Percentiles rank a stretch among this genome's conserved stretches.
Evolutionary conservation across 768 basidiomycete genomes (phyloP).

Genomic region (Hortiboletus campestris): DNA sequence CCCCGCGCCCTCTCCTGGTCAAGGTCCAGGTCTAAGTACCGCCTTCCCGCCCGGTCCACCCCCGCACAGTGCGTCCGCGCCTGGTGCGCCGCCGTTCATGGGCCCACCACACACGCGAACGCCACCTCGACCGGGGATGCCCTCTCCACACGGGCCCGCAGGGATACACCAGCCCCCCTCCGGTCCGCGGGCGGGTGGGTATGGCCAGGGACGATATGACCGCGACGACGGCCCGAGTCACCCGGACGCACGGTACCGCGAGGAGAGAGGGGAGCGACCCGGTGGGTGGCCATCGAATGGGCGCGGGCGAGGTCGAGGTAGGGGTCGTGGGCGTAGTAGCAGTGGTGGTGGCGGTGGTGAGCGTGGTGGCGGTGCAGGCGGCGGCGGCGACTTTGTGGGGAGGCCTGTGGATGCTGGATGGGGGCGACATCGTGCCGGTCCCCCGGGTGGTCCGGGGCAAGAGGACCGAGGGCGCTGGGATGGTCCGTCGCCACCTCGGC

Average conservation of each 20-base stretch:
- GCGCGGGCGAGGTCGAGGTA: conserved; percentile 33
- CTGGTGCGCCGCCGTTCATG: conserved; percentile 16
- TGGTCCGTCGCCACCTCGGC: conserved; percentile 26
- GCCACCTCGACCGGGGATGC: conserved; percentile 25
- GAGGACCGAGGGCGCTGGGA: conserved; percentile 30
- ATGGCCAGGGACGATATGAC: conserved; percentile 28
- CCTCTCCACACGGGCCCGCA: conserved; percentile 13
- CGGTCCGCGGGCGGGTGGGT: conserved; percentile 28
- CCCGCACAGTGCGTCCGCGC: not conserved
- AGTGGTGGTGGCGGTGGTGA: not conserved
- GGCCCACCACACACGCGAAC: conserved; percentile 13
- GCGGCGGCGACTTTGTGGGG: conserved; percentile 29
- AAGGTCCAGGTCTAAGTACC: not conserved
- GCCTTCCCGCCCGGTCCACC: conserved; percentile 8
- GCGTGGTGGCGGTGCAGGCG: not conserved
- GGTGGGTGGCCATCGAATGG: conserved; percentile 32
- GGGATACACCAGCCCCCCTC: conserved; percentile 26
- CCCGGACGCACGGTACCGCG: conserved; percentile 21
- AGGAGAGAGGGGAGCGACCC: conserved; percentile 35
- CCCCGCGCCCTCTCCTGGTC: not conserved
- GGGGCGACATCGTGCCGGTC: conserved; percentile 30
- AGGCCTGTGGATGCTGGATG: conserved; percentile 45
- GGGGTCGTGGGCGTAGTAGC: conserved; percentile 26
- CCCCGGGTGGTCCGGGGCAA: conserved; percentile 17
- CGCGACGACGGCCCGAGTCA: conserved; percentile 22